These are phyloP conservation scores for Kandelia obovata DNA, from an alignment of 345 rosid species.

Conservation along the genomic window DNA sequence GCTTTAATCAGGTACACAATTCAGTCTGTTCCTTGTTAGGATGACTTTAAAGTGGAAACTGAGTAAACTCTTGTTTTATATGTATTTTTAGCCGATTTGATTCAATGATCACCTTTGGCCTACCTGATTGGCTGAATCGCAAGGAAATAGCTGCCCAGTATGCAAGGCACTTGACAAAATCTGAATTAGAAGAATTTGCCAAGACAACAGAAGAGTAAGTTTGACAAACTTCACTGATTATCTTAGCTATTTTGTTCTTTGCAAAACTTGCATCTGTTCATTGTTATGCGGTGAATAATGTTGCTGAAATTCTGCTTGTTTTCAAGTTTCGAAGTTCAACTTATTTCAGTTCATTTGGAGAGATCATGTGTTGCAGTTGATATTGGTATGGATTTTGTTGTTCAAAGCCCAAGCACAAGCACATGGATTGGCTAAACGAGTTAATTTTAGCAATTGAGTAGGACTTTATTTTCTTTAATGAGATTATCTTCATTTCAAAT, in stretches of 20 bases:
- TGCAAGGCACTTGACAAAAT: conserved; percentile 71
- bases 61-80: neutral
- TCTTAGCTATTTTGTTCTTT: neutral
- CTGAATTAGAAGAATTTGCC: conserved; percentile 69
- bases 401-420: neutral
- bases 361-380: neutral
- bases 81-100: conserved; percentile 71
- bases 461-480: too few species aligned
- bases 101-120: conserved; percentile 69
- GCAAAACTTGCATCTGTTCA: neutral
- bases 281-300: neutral
- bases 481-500: neutral
- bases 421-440: neutral
- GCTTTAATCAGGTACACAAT: conserved; percentile 68
- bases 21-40: neutral
- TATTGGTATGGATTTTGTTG: neutral
- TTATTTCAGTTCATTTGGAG: neutral
- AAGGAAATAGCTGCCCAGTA: conserved; percentile 71
- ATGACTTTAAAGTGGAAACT: neutral
- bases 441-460: neutral
- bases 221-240: neutral
- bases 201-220: conserved; percentile 57
- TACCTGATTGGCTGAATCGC: conserved; percentile 70
- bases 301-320: neutral
- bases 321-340: neutral